Evolutionary conservation across 306 rosid genomes (phyloP).

Genomic region (Casuarina equisetifolia): DNA sequence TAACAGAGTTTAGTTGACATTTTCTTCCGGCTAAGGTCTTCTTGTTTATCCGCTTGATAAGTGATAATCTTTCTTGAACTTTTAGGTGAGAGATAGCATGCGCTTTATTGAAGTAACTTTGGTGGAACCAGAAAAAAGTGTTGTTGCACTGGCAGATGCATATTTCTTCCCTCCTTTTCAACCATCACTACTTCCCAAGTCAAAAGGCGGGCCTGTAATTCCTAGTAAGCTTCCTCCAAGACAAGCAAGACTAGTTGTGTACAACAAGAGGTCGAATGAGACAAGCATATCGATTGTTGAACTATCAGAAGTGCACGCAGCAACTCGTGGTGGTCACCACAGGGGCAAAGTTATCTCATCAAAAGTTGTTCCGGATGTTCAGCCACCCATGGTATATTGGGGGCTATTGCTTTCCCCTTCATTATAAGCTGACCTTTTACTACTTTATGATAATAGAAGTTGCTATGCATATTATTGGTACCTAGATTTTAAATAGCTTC

Average conservation of each 20-base stretch:
- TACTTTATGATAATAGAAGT: not conserved
- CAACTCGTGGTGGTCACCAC: constrained; percentile 86
- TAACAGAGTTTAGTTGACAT: constrained; percentile 5
- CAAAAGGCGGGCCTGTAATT: constrained; percentile 73
- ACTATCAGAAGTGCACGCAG: constrained; percentile 69
- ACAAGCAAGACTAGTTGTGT: constrained; percentile 72
- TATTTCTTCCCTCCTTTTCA: constrained; percentile 91
- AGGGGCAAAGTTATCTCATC: constrained; percentile 75
- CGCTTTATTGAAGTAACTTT: constrained; percentile 69
- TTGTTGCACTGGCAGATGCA: constrained; percentile 84
- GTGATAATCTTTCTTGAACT: constrained; percentile 24
- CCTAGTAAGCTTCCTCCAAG: constrained; percentile 79
- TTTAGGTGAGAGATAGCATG: constrained; percentile 78
- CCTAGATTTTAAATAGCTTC: not conserved
- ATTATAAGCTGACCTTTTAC: not conserved
- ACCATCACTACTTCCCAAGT: constrained; percentile 74
- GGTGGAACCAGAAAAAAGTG: constrained; percentile 73
- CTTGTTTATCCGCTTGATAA: constrained; percentile 7
- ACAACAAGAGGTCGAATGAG: constrained; percentile 71
- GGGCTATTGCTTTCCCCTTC: constrained; percentile 2
- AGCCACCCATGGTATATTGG: constrained; percentile 72
- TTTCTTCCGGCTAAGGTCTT: not conserved
- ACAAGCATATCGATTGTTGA: constrained; percentile 78
- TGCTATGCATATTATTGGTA: not conserved
- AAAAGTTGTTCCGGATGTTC: constrained; percentile 68